Evolutionary conservation across 306 rosid species (phyloP).

Genomic region (Rosa lucieae): DNA sequence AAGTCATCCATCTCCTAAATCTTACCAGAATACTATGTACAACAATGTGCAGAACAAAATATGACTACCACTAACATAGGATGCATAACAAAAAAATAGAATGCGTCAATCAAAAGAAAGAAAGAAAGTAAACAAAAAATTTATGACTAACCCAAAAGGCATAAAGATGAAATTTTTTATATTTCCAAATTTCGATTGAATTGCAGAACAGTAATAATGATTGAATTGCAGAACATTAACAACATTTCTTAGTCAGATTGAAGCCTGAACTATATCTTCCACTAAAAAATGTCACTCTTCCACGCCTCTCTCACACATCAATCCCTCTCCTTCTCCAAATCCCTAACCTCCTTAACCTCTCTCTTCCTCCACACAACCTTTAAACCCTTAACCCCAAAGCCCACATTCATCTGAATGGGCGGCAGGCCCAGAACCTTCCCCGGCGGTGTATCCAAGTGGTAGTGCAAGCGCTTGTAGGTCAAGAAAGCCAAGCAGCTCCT

Average conservation of each 20-base stretch:
- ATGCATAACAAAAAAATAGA: too few species aligned
- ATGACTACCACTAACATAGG: too few species aligned
- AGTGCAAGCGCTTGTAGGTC: conserved; percentile 93
- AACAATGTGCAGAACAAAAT: too few species aligned
- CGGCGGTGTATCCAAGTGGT: conserved; percentile 96
- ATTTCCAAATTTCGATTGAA: too few species aligned
- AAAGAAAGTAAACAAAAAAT: too few species aligned
- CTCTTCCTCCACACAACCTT: conserved; percentile 32
- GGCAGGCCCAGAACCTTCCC: conserved; percentile 94
- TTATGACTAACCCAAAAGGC: too few species aligned
- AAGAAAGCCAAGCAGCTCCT: conserved; percentile 81
- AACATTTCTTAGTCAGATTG: not conserved
- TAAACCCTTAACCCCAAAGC: conserved; percentile 20
- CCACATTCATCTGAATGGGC: conserved; percentile 78
- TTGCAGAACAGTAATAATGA: too few species aligned
- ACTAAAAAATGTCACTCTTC: conserved; percentile 23
- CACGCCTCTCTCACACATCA: conserved; percentile 24
- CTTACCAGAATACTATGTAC: too few species aligned
- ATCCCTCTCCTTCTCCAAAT: not conserved
- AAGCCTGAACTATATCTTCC: too few species aligned
- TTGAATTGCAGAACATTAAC: not conserved
- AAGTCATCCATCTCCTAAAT: too few species aligned
- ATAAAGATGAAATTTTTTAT: too few species aligned
- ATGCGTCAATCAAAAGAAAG: too few species aligned
- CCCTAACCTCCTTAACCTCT: conserved; percentile 32